These are phyloP conservation scores for Aureobasidium sp. DNA, from an alignment of 2,329 filamentous ascomycete genomes.

Conservation along the genomic window DNA sequence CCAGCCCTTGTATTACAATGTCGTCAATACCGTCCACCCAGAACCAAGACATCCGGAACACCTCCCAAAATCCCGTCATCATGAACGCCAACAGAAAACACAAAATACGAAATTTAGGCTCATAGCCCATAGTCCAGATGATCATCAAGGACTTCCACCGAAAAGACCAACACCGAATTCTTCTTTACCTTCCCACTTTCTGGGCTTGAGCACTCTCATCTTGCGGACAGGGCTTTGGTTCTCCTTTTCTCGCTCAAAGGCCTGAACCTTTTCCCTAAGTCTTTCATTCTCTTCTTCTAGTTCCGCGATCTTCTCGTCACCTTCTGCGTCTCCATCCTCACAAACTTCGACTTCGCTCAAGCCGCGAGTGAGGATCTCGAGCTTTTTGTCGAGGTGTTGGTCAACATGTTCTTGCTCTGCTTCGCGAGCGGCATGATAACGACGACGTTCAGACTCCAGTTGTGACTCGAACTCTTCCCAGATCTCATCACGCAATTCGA, in stretches of 20 bases:
- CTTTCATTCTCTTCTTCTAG: slow-evolving; percentile 42
- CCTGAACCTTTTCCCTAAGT: slow-evolving; percentile 35
- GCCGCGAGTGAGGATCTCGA: slow-evolving; percentile 62
- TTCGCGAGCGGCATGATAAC: slow-evolving; percentile 75
- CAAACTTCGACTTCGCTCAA: slow-evolving; percentile 40
- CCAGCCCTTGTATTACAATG: not conserved
- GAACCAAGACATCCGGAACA: not conserved
- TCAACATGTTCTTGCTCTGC: slow-evolving; percentile 71
- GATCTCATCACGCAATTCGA: slow-evolving; percentile 81
- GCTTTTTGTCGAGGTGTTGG: slow-evolving; percentile 80
- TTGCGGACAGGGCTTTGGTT: slow-evolving; percentile 39
- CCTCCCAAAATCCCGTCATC: not conserved
- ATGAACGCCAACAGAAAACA: not conserved
- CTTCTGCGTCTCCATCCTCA: slow-evolving; percentile 33
- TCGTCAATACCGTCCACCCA: not conserved
- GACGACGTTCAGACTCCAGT: slow-evolving; percentile 64
- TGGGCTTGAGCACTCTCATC: slow-evolving; percentile 43
- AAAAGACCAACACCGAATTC: slow-evolving; percentile 22
- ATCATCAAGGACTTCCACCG: slow-evolving; percentile 20
- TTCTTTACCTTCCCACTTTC: slow-evolving; percentile 38
- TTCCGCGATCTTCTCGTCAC: slow-evolving; percentile 29
- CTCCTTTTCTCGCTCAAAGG: slow-evolving; percentile 34
- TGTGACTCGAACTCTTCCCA: slow-evolving; percentile 76
- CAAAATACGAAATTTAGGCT: not conserved
- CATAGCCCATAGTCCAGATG: not conserved